Evolutionary conservation across 495 filamentous ascomycete genomes (phyloP).

Genomic region (Podospora pseudopauciseta): DNA sequence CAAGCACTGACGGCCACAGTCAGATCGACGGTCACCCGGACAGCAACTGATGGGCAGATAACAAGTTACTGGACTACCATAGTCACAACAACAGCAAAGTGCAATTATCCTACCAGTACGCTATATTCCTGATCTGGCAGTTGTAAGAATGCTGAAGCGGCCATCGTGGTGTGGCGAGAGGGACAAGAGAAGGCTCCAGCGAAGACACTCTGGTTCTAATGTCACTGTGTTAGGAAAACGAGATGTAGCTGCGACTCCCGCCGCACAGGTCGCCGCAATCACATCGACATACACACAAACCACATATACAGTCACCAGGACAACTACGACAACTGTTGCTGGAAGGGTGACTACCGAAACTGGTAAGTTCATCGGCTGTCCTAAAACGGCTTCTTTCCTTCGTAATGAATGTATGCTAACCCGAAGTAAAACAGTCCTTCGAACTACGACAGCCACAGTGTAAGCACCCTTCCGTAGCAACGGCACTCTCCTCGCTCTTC

Average conservation of each 20-base stretch:
- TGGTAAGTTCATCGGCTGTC: conserved; percentile 24
- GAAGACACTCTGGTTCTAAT: conserved; percentile 7
- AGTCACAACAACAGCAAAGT: conserved; percentile 32
- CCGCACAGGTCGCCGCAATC: conserved; percentile 30
- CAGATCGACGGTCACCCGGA: conserved; percentile 34
- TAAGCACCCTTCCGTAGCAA: conserved; percentile 21
- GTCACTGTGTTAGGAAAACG: conserved; percentile 13
- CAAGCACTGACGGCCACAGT: conserved; percentile 31
- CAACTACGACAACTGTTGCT: conserved; percentile 33
- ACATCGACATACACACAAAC: conserved; percentile 43
- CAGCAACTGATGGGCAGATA: conserved; percentile 35
- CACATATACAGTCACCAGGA: conserved; percentile 41
- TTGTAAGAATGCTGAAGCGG: not conserved
- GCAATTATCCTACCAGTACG: conserved; percentile 33
- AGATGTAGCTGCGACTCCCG: conserved; percentile 21
- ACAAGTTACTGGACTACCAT: conserved; percentile 39
- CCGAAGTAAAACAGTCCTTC: conserved; percentile 25
- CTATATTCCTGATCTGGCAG: not conserved
- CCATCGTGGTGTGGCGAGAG: not conserved
- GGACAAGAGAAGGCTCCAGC: conserved; percentile 4
- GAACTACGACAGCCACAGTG: conserved; percentile 41
- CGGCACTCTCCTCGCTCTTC: not conserved
- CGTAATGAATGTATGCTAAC: no score
- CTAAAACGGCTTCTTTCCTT: no score
- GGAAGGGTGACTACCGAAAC: conserved; percentile 37